A percentile compares a stretch with the other conserved stretches of the same genome.
These are phyloP conservation scores for Solanum gracilifrons DNA, from an alignment of 257 asterid genomes.

Conservation along the genomic window DNA sequence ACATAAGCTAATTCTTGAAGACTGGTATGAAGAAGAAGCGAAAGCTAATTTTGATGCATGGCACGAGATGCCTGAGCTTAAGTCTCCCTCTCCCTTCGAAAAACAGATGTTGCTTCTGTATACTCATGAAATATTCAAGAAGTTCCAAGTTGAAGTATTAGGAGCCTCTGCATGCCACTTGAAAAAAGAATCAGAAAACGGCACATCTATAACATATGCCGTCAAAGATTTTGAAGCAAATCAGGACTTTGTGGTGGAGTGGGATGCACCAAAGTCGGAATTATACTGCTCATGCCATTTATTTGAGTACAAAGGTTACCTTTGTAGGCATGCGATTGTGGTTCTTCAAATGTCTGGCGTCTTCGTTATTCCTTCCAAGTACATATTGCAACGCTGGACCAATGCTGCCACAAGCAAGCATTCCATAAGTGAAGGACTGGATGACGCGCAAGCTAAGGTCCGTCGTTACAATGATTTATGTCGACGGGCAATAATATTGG, in stretches of 20 bases:
- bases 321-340: slow-evolving; percentile 81
- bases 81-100: slow-evolving; percentile 90
- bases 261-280: slow-evolving; percentile 48
- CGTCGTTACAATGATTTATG: slow-evolving; percentile 84
- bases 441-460: slow-evolving; percentile 71
- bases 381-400: slow-evolving; percentile 83
- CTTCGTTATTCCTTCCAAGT: slow-evolving; percentile 61
- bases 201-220: slow-evolving; percentile 27
- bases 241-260: slow-evolving; percentile 60
- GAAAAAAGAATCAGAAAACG: slow-evolving; percentile 62
- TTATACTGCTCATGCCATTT: slow-evolving; percentile 60
- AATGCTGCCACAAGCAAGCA: slow-evolving; percentile 74
- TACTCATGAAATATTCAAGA: slow-evolving; percentile 75
- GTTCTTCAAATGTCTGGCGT: slow-evolving; percentile 98
- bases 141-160: slow-evolving; percentile 73
- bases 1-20: slow-evolving; percentile 54
- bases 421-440: slow-evolving; percentile 52
- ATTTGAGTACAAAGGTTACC: slow-evolving; percentile 75
- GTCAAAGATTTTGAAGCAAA: slow-evolving; percentile 66
- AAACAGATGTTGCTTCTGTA: slow-evolving; percentile 69
- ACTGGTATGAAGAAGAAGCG: slow-evolving; percentile 83
- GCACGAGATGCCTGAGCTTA: slow-evolving; percentile 88
- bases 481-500: slow-evolving; percentile 77
- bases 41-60: slow-evolving; percentile 85
- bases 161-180: slow-evolving; percentile 96